Evolutionary conservation across 352 stramenopile genomes (phyloP).

Genomic region (Phytopythium kandeliae): DNA sequence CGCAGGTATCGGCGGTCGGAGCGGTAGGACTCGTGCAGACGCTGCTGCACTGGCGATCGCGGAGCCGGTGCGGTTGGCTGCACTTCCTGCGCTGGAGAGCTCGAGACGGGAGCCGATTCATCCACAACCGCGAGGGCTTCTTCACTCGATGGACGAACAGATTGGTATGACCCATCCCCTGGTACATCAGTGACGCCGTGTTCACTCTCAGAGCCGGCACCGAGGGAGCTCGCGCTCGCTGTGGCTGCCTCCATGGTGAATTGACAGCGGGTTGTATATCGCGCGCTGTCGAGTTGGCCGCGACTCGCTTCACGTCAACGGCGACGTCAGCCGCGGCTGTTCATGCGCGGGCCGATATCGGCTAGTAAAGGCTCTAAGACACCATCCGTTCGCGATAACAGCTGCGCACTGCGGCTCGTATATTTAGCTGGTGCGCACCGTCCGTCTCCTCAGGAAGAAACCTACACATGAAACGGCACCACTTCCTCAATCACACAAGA

Average conservation of each 20-base stretch:
- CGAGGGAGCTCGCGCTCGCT: not conserved
- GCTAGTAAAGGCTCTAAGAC: not conserved
- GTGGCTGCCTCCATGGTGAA: not conserved
- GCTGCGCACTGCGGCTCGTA: not conserved
- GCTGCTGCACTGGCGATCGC: conserved; percentile 25
- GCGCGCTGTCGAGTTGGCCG: not conserved
- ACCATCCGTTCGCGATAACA: not conserved
- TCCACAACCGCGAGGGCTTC: not conserved
- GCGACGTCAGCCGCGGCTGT: not conserved
- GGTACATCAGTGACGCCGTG: not conserved
- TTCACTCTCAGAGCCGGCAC: not conserved
- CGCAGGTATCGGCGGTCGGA: conserved; percentile 41
- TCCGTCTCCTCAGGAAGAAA: not conserved
- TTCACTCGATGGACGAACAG: not conserved
- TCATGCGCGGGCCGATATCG: not conserved
- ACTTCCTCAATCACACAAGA: not conserved
- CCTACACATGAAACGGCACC: not conserved
- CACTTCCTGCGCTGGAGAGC: too few relatives aligned
- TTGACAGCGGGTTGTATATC: not conserved
- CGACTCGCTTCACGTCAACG: not conserved
- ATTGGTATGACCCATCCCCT: not conserved
- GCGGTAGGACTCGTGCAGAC: conserved; percentile 44
- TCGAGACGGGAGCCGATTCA: not conserved
- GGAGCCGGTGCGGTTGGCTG: not conserved
- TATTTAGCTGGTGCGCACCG: not conserved